These are phyloP conservation scores for Hexamita inflata DNA, from an alignment of 208 protist species.

Conservation along the genomic window DNA sequence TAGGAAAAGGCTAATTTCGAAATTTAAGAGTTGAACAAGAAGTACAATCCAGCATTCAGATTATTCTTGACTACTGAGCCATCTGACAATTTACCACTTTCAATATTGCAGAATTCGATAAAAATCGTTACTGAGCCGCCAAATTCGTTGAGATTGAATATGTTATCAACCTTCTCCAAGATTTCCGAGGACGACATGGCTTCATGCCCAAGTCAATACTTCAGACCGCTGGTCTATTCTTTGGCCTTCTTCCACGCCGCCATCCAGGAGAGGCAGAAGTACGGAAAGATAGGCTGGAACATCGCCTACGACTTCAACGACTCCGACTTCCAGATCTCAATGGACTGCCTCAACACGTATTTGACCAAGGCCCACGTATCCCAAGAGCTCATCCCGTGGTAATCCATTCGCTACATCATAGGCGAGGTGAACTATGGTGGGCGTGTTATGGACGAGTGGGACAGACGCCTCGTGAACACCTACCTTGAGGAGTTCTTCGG, in stretches of 20 bases:
- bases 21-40: slow-evolving; percentile 43
- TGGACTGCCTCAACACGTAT: slow-evolving; percentile 80
- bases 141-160: slow-evolving; percentile 92
- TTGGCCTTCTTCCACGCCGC: slow-evolving; percentile 95
- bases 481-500: slow-evolving; percentile 97
- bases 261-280: slow-evolving; percentile 65
- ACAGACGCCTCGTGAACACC: slow-evolving; percentile 84
- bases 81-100: slow-evolving; percentile 83
- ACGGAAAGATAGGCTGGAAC: slow-evolving; percentile 81
- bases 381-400: slow-evolving; percentile 81
- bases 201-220: slow-evolving; percentile 74
- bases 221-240: slow-evolving; percentile 84
- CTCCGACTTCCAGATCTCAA: slow-evolving; percentile 89
- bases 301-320: slow-evolving; percentile 97
- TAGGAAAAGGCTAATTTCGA: neutral
- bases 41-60: slow-evolving; percentile 84
- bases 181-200: slow-evolving; percentile 78
- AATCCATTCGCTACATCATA: slow-evolving; percentile 88
- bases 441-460: slow-evolving; percentile 85
- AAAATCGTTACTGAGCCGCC: slow-evolving; percentile 90
- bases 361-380: slow-evolving; percentile 79
- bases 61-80: slow-evolving; percentile 95
- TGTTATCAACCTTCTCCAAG: slow-evolving; percentile 81
- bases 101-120: slow-evolving; percentile 63
- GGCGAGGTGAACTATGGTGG: slow-evolving; percentile 97